phyloP scores from a whole-genome alignment of 352 stramenopile genomes.

The Aphanomyces euteiches region DNA sequence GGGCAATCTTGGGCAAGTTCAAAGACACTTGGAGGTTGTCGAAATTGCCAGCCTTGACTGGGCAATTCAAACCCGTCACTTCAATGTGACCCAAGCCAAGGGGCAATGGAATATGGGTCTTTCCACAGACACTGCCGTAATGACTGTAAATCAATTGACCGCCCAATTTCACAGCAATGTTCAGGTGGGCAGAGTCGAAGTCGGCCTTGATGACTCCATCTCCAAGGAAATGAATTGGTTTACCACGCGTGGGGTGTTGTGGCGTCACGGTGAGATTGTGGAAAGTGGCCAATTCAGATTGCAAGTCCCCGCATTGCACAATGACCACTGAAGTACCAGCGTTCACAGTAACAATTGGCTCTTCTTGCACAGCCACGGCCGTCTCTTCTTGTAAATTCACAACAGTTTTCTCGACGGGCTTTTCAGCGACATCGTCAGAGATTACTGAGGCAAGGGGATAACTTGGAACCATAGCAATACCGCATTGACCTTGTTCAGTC shows the following conservation, averaged over 20 bases:
- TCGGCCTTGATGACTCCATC: conserved; percentile 64
- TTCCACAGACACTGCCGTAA: conserved; percentile 64
- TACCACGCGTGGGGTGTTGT: conserved; percentile 59
- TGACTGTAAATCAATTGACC: conserved; percentile 70
- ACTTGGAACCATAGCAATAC: conserved; percentile 52
- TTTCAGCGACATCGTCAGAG: not conserved
- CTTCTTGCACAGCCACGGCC: not conserved
- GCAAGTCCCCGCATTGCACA: conserved; percentile 69
- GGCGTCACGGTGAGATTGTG: conserved; percentile 63
- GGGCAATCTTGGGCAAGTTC: conserved; percentile 77
- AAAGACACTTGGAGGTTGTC: conserved; percentile 76
- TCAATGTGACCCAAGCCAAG: conserved; percentile 81
- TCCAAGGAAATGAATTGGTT: conserved; percentile 67
- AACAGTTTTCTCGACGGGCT: no score
- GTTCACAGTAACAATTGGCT: not conserved
- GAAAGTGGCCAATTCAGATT: conserved; percentile 63
- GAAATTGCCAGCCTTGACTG: conserved; percentile 58
- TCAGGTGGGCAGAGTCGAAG: conserved; percentile 49
- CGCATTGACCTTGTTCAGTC: conserved; percentile 49
- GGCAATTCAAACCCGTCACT: conserved; percentile 74
- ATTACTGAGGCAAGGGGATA: conserved; percentile 53
- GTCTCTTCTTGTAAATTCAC: not conserved
- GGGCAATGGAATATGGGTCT: conserved; percentile 73
- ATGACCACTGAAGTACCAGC: conserved; percentile 63
- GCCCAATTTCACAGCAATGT: conserved; percentile 67